These are phyloP conservation scores for Rhodamnia argentea DNA, from an alignment of 345 rosid genomes.

Conservation along the genomic window DNA sequence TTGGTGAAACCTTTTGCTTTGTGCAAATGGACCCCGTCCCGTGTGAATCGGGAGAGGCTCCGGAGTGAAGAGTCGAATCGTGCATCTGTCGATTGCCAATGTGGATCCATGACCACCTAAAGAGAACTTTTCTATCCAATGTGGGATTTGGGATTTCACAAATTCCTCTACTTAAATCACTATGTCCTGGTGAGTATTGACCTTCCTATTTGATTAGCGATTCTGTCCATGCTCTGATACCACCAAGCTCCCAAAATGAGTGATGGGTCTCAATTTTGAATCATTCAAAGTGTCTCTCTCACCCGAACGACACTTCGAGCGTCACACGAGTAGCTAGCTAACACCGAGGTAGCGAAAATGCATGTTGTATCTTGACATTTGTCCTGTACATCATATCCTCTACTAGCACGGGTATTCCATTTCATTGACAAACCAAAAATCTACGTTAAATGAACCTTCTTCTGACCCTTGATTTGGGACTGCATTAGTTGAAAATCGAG, in stretches of 20 bases:
- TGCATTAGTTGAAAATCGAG: background rate
- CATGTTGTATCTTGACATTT: background rate
- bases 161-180: background rate
- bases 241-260: background rate
- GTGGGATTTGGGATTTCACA: background rate
- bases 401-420: background rate
- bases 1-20: background rate
- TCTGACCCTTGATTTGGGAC: background rate
- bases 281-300: background rate
- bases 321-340: background rate
- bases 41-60: background rate
- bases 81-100: background rate
- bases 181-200: rapidly evolving
- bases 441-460: background rate
- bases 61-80: background rate
- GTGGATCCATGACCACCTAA: background rate
- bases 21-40: background rate
- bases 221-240: background rate
- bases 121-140: background rate
- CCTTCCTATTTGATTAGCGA: background rate
- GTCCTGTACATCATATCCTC: background rate
- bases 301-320: background rate
- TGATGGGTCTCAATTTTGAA: background rate
- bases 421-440: too few relatives aligned
- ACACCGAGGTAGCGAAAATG: background rate